Evolutionary conservation across 192 early-diverging fungal species (phyloP), one percentile per base, ranked within the genome.

Genomic region (Mortierella hygrophila): DNA sequence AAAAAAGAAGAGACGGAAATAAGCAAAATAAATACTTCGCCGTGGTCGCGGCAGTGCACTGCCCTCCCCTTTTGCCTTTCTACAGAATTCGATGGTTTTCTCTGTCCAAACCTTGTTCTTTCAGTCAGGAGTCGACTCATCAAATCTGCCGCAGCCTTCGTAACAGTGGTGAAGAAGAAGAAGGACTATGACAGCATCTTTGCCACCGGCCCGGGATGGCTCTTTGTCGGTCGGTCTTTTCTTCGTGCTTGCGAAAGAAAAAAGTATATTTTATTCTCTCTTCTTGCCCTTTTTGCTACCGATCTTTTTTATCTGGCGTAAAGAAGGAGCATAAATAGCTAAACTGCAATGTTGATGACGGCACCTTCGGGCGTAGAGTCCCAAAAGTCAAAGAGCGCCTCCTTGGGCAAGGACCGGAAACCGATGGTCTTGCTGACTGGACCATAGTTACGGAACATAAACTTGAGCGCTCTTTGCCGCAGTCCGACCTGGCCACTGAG

Each of bases 391-490:
- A 89, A 88, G 42, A 95, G 68, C 18, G 90, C 89, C 7, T 90
- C 89, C 41, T 88, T 83, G 13, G 91, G 90, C 60, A 95, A 72
- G 18, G 80, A 72, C 16, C 92, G 81, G 65, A 93, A 95, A 2
- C 90, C 93, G 4, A 70, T 65, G 2, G 92, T 93, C 68, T 90
- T 90, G 44, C 88, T 89, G 29, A 95, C 92, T 26, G 81, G 86
- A 26, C 94, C 94, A 88, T 92, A 95, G 65, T 93, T 88, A 18
- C 83, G 77, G 74, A 92, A 90, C 75, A 95, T 93, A 79, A 89
- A 93, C 60, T 84, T 79, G 18, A 94, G 80, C 0, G 91, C 83
- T 26, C 87, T 69, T 44, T 92, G 89, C 37, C 89, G 88, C 26
- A 95, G 81, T 44, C 93, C 93, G 40, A 72, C 72, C 70, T 93